These are phyloP conservation scores for Margaritispora aquatica DNA, from an alignment of 495 filamentous ascomycete genomes.

Conservation along the genomic window DNA sequence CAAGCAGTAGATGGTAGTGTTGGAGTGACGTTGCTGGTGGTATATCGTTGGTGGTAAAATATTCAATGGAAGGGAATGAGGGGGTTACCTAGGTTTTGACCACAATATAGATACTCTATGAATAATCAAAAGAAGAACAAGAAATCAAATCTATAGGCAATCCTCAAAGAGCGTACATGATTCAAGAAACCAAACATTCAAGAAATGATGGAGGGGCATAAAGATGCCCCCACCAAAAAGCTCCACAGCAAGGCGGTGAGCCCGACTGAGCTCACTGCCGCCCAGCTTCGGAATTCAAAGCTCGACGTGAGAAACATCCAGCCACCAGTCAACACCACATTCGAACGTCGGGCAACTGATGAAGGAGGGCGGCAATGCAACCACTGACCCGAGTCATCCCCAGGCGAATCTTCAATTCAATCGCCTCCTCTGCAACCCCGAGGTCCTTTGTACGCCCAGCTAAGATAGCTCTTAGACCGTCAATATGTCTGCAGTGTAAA, in stretches of 20 bases:
- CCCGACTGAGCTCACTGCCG: no score
- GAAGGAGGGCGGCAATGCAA: constrained; percentile 19
- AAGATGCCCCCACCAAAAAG: neutral
- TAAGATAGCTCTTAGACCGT: constrained; percentile 7
- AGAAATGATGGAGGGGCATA: neutral
- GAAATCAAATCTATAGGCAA: neutral
- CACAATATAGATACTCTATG: no score
- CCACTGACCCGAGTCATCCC: constrained; percentile 21
- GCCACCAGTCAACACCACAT: neutral
- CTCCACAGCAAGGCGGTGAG: constrained; percentile 1
- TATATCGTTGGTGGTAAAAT: no score
- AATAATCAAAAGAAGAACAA: neutral
- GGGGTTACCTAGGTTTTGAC: neutral
- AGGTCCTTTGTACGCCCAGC: constrained; percentile 10
- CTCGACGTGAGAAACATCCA: neutral
- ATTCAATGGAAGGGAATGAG: no score
- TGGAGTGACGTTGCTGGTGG: no score
- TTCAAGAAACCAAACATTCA: neutral
- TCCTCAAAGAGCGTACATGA: neutral
- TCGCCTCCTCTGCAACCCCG: constrained; percentile 7
- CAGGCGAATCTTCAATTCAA: constrained; percentile 21
- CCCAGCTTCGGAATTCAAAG: neutral
- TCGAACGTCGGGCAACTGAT: neutral
- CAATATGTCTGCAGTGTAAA: constrained; percentile 21
- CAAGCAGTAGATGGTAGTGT: no score